Base-by-base conservation (phyloP, 2,329 filamentous ascomycete species). In the Neoscytalidium dimidiatum region DNA sequence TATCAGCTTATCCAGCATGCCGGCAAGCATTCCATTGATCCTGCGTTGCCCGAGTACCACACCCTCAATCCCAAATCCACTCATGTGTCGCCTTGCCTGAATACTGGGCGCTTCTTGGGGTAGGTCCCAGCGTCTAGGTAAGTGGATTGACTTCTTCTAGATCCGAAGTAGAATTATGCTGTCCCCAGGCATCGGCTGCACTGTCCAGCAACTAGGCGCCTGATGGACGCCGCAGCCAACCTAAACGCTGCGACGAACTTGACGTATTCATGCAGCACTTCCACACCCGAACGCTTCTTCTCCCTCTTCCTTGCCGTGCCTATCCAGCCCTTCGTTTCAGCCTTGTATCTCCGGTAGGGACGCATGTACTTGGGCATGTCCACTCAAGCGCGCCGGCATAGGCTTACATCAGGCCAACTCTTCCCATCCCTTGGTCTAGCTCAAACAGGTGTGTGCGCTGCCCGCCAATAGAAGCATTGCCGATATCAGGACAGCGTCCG, bases 61-160 rank as follows among this genome's bases (percentile, higher is more conserved):
- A 23, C 43, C 43, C 26, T 23, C 43, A 56, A 56, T 41, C 52
- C 49, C 52, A 41, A 38, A 41, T 56, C 53, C 35, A n/a, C 26
- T 35, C 35, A 26, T 41, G 53, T 58, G 53, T 29, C 29, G 35
- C 53, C 53, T 58, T 23, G 19, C 53, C 53, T 58, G 21, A 58
- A 31, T 43, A 29, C 53, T 44, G 53, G 53, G 28, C n/a, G 17
- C 38, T 46, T 41, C 56, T 60, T 33, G n/a, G 38, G 17, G 26
- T 26, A 33, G 19, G 38, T 60, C 41, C 56, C 41, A 31, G 41
- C 28, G 56, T 41, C 56, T 31, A 13, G 56, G 56, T 60, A 35
- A 29, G 56, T 28, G 8, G 33, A 13, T 33, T 6, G 23, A 26
- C 4, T 17, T 9, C 53, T 60, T 60, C 56, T 60, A 60, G 56